phyloP scores from a whole-genome alignment of 495 filamentous ascomycete species.

The Patellaria atrata region DNA sequence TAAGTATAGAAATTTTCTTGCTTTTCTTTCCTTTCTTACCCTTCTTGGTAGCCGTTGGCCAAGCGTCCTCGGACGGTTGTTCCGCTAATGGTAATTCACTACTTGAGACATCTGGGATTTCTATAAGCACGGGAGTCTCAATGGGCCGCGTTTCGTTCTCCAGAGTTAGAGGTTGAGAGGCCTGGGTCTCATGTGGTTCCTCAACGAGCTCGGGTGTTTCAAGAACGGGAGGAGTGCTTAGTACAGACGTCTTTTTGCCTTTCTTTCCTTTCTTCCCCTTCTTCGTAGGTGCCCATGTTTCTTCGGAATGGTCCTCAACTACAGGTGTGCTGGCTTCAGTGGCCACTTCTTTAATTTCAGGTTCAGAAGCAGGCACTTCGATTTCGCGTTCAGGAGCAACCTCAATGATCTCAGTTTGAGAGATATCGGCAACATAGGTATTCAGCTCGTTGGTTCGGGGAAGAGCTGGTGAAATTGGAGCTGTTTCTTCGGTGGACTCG shows the following conservation, averaged over 20 bases:
- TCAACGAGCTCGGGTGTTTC: neutral
- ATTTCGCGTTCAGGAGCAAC: neutral
- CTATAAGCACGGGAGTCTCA: neutral
- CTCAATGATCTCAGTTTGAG: constrained; percentile 1
- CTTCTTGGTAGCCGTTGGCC: constrained; percentile 17
- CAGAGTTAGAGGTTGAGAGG: constrained; percentile 1
- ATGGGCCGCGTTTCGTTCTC: constrained; percentile 2
- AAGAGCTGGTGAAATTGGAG: too few relatives aligned
- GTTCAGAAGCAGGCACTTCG: constrained; percentile 6
- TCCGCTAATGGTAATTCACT: neutral
- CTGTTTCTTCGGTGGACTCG: neutral
- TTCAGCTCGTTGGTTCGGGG: constrained; percentile 1
- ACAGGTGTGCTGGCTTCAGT: neutral
- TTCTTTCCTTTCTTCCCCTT: constrained; percentile 15
- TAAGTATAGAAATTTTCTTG: constrained; percentile 4
- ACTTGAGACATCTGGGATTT: neutral
- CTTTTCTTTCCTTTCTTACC: constrained; percentile 18
- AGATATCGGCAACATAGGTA: neutral
- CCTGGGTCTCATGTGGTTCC: neutral
- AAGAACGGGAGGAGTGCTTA: neutral
- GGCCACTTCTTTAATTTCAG: neutral
- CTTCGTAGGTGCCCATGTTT: neutral
- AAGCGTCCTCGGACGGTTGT: constrained; percentile 8
- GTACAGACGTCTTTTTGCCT: constrained; percentile 5
- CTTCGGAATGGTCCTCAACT: neutral